Base-by-base conservation (phyloP, 1,284 basidiomycete species). In the Neolentinus lepideus region DNA sequence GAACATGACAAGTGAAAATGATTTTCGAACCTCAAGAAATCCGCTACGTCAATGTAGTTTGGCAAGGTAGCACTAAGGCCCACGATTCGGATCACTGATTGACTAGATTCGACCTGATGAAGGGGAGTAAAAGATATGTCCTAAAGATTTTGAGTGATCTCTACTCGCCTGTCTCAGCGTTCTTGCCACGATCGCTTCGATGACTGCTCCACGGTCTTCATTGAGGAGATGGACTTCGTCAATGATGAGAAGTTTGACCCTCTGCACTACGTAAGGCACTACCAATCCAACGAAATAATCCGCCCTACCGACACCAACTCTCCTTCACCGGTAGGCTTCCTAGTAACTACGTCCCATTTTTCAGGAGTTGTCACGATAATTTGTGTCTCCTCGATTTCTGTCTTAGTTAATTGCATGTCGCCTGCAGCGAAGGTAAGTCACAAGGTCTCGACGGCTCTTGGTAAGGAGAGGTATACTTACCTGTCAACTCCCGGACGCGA, bases 271-370 rank as follows among this genome's bases (percentile, higher is more conserved):
- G 53, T 35, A 16, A 54, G 25, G 31, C 14, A n/a, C 12, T 21
- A 19, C 53, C 3, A 53, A 35, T 24, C 25, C 27, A n/a, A 43
- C 47, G 27, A 19, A 38, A 19, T 25, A n/a, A 22, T 21, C 14
- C 29, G 16, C 67, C 85, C 56, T 59, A 94, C 94, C 54, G 92
- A 88, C 19, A 93, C 93, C 24, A 99, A 77, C 68, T 98, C 95
- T 12, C 95, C 95, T 70, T 98, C 95, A 6, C 96, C 95, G 0
- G 92, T 94, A 0, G 96, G 94, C 68, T 98, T 99, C 58, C 97
- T 80, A 6, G 97, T 99, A 0, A 99, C 97, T 0, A 99, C 97
- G 63, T 99, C 97, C 97, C 97, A 99, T 71, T 99, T 99, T 69
- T 99, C 97, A 0, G 97, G 97, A 0, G 97, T 99, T 0, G 97